Evolutionary conservation across 768 basidiomycete genomes (phyloP).

Genomic region (Pleurotus cornucopiae): DNA sequence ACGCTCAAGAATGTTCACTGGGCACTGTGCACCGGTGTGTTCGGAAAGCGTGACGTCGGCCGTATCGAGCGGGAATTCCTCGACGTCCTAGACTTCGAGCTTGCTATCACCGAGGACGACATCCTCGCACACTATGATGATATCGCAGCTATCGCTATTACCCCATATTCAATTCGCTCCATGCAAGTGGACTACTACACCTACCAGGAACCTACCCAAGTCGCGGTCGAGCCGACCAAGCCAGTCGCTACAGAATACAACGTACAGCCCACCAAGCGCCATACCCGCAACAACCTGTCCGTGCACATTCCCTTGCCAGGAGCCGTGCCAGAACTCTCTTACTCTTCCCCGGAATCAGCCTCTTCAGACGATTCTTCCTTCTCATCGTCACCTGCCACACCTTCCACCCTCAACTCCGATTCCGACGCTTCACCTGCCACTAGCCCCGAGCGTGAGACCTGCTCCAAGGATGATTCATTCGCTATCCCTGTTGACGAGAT

Average conservation of each 20-base stretch:
- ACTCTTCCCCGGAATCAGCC: conserved; percentile 34
- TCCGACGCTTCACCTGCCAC: conserved; percentile 14
- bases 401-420: conserved; percentile 16
- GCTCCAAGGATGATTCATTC: conserved; percentile 16
- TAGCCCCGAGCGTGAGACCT: conserved; percentile 19
- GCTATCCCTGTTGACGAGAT: conserved; percentile 12
- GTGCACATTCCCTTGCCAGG: conserved; percentile 9
- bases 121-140: conserved; percentile 49
- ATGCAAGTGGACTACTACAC: conserved; percentile 13
- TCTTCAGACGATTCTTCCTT: conserved; percentile 28
- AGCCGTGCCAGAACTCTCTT: conserved; percentile 39
- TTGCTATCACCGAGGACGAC: conserved; percentile 61
- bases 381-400: conserved; percentile 6
- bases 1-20: conserved; percentile 90
- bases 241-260: conserved; percentile 7
- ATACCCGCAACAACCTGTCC: conserved; percentile 15
- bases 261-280: conserved; percentile 12
- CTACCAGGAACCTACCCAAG: conserved; percentile 16
- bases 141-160: conserved; percentile 22
- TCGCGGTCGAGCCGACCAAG: conserved; percentile 8
- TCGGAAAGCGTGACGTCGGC: conserved; percentile 77
- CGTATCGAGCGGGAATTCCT: conserved; percentile 82
- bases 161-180: conserved; percentile 17
- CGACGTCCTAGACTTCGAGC: conserved; percentile 74
- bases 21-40: conserved; percentile 81